These are phyloP conservation scores for Hymenoscyphus infarciens DNA, from an alignment of 2,329 filamentous ascomycete species.

Conservation along the genomic window DNA sequence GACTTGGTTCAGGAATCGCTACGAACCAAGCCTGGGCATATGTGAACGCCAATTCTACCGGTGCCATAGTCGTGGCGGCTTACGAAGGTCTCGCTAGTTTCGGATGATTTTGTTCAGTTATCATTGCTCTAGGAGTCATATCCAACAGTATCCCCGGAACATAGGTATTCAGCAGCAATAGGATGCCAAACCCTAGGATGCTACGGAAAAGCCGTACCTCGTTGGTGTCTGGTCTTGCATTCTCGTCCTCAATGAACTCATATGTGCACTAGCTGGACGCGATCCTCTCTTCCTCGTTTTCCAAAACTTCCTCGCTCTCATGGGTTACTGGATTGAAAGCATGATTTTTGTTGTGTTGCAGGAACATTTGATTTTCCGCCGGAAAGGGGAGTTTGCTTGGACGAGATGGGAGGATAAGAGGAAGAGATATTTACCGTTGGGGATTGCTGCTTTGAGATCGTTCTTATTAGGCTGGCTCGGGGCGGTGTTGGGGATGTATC, in stretches of 20 bases:
- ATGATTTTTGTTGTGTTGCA: slow-evolving; percentile 56
- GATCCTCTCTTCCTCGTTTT: slow-evolving; percentile 59
- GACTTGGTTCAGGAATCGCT: too few species aligned
- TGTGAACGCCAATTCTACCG: background rate
- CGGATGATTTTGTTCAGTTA: background rate
- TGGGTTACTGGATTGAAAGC: slow-evolving; percentile 66
- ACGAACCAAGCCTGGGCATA: too few species aligned
- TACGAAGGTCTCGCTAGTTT: background rate
- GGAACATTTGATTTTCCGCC: too few species aligned
- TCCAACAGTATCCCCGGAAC: background rate
- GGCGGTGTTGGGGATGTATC: too few species aligned
- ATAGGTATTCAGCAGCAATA: background rate
- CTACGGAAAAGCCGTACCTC: too few species aligned
- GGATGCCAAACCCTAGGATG: background rate
- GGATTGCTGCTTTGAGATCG: too few species aligned
- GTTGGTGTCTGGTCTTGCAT: too few species aligned
- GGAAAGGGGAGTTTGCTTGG: too few species aligned
- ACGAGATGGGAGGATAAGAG: too few species aligned
- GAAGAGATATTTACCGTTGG: too few species aligned
- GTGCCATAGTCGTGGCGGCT: background rate
- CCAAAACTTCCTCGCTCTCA: slow-evolving; percentile 63
- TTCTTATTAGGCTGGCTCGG: too few species aligned
- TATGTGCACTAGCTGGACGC: slow-evolving; percentile 45
- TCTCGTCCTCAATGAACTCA: too few species aligned
- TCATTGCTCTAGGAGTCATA: background rate